Conservation (phyloP, 2,329 filamentous ascomycete species). For the Colletotrichum sojae region DNA sequence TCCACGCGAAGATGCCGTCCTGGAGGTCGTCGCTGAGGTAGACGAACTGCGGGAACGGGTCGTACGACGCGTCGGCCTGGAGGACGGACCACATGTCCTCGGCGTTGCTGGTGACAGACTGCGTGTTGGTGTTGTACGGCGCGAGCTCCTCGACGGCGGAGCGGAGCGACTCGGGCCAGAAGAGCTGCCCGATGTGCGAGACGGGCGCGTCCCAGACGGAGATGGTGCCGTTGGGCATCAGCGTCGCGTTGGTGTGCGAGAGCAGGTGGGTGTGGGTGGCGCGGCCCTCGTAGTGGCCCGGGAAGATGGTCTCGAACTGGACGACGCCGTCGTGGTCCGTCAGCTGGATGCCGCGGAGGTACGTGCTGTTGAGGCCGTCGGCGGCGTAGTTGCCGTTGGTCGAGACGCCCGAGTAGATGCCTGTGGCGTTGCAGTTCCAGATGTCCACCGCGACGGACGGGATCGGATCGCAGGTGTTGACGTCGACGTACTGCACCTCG, state of each 20-base stretch:
- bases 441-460: constrained; percentile 43
- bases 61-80: constrained; percentile 60
- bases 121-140: constrained; percentile 64
- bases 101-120: constrained; percentile 64
- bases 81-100: constrained; percentile 61
- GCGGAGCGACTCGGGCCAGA: constrained; percentile 73
- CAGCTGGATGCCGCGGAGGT: constrained; percentile 54
- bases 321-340: constrained; percentile 59
- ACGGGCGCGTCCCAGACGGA: constrained; percentile 53
- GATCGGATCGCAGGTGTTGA: constrained; percentile 44
- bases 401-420: constrained; percentile 57
- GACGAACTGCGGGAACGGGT: constrained; percentile 71
- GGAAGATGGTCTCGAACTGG: constrained; percentile 59
- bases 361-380: constrained; percentile 48
- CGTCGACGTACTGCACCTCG: constrained; percentile 45
- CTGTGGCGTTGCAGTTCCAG: constrained; percentile 52
- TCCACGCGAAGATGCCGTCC: constrained; percentile 70
- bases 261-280: constrained; percentile 63
- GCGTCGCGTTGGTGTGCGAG: constrained; percentile 55
- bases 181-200: constrained; percentile 75
- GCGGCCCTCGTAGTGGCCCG: constrained; percentile 61
- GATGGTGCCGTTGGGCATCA: constrained; percentile 52
- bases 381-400: constrained; percentile 45
- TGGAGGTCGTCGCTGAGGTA: constrained; percentile 66
- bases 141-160: constrained; percentile 61